Conservation (phyloP, 2,329 filamentous ascomycete genomes). For the Aspergillus alliaceus region DNA sequence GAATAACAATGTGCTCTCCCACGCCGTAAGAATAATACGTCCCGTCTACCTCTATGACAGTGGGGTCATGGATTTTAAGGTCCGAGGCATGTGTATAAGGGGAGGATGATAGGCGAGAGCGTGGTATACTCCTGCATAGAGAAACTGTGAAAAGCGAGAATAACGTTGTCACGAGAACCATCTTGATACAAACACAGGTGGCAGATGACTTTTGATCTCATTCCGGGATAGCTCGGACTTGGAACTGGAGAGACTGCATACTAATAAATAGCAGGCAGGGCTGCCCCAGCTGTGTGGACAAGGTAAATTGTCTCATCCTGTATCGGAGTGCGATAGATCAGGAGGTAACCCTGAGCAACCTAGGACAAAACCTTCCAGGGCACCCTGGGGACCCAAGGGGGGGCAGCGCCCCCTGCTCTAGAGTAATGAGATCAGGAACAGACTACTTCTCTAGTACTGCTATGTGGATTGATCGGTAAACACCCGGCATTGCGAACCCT, state of each 20-base stretch:
- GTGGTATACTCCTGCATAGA: not conserved
- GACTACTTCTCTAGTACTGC: not conserved
- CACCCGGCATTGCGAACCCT: not conserved
- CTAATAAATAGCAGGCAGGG: not conserved
- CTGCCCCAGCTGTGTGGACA: no score
- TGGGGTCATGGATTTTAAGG: constrained; percentile 34
- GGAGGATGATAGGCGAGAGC: not conserved
- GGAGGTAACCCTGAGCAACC: not conserved
- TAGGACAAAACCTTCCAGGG: not conserved
- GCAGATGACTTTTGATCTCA: not conserved
- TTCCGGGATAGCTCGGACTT: not conserved
- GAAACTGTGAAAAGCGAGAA: not conserved
- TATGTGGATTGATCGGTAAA: not conserved
- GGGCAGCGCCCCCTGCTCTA: not conserved
- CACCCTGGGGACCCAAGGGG: not conserved
- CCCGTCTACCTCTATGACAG: constrained; percentile 26
- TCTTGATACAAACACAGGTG: not conserved
- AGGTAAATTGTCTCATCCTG: no score
- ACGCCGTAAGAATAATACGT: constrained; percentile 36
- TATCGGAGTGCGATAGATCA: not conserved
- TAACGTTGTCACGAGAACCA: not conserved
- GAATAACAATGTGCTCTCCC: constrained; percentile 31
- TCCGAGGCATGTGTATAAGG: constrained; percentile 12
- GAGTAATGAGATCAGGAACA: not conserved
- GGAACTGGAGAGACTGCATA: not conserved